phyloP scores from a whole-genome alignment of 768 basidiomycete species.

The Tubosaeta sp. region DNA sequence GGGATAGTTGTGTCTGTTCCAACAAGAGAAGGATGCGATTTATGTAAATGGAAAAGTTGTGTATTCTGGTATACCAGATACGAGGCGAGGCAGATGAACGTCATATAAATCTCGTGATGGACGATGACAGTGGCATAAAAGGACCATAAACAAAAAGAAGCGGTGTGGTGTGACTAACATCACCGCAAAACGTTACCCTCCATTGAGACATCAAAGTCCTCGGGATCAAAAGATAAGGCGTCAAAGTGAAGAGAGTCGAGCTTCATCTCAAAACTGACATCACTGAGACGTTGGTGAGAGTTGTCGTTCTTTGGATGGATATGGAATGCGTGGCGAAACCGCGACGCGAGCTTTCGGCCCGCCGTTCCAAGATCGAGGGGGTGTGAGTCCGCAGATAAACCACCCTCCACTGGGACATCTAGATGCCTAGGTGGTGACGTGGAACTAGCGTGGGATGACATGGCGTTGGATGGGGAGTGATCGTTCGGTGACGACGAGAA shows the following conservation, averaged over 20 bases:
- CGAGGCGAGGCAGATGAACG: conserved; percentile 2
- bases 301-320: background rate
- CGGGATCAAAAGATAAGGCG: conserved; percentile 60
- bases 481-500: conserved; percentile 21
- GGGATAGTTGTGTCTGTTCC: conserved; percentile 5
- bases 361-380: conserved; percentile 17
- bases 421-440: conserved; percentile 9
- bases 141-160: background rate
- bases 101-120: conserved; percentile 7
- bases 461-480: background rate
- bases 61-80: conserved; percentile 1
- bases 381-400: conserved; percentile 9
- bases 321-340: conserved; percentile 1
- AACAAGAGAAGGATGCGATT: background rate
- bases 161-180: conserved; percentile 1
- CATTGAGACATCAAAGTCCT: conserved; percentile 41
- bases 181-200: conserved; percentile 13
- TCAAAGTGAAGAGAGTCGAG: conserved; percentile 76
- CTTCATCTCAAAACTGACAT: conserved; percentile 57
- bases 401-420: conserved; percentile 21
- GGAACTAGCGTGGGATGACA: conserved; percentile 11
- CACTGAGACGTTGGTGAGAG: conserved; percentile 22
- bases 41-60: background rate
- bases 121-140: background rate
- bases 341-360: conserved; percentile 14